These are phyloP conservation scores for Calonectria multiphialidica DNA, from an alignment of 2,329 filamentous ascomycete genomes.

Conservation along the genomic window DNA sequence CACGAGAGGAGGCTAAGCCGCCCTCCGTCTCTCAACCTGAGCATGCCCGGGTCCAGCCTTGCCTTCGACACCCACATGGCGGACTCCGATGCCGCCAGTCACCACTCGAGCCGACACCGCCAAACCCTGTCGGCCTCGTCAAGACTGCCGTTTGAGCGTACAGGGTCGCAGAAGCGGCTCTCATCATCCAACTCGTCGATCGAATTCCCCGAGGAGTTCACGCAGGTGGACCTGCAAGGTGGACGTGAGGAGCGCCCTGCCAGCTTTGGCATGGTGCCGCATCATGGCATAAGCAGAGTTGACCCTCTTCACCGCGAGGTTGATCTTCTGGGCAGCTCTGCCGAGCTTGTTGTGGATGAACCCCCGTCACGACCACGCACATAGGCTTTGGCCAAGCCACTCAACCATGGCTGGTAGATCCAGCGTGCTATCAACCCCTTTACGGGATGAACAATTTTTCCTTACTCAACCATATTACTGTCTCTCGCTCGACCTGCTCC, in stretches of 20 bases:
- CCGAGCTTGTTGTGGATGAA: constrained; percentile 69
- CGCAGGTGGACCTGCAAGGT: constrained; percentile 53
- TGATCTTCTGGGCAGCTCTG: constrained; percentile 65
- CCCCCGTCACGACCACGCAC: constrained; percentile 38
- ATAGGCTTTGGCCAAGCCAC: constrained; percentile 18
- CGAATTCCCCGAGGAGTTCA: constrained; percentile 60
- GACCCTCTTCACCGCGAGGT: constrained; percentile 59
- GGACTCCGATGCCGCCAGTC: constrained; percentile 37
- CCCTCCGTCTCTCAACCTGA: constrained; percentile 52
- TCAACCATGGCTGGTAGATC: neutral
- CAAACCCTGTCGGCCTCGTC: constrained; percentile 41
- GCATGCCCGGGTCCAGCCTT: constrained; percentile 38
- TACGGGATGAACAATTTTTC: neutral
- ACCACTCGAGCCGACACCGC: constrained; percentile 36
- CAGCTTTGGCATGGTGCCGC: constrained; percentile 68
- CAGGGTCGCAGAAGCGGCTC: constrained; percentile 63
- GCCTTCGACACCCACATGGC: constrained; percentile 36
- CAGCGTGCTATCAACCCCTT: constrained; percentile 1
- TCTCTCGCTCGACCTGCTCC: constrained; percentile 7
- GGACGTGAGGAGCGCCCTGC: constrained; percentile 62
- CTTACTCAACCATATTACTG: constrained; percentile 5
- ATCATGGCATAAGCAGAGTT: constrained; percentile 68
- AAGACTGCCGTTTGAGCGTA: constrained; percentile 68
- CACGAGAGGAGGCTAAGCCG: constrained; percentile 42
- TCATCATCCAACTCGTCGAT: constrained; percentile 66